Evolutionary conservation across 129 eudicot genomes (phyloP).

Genomic region (Arctium lappa): DNA sequence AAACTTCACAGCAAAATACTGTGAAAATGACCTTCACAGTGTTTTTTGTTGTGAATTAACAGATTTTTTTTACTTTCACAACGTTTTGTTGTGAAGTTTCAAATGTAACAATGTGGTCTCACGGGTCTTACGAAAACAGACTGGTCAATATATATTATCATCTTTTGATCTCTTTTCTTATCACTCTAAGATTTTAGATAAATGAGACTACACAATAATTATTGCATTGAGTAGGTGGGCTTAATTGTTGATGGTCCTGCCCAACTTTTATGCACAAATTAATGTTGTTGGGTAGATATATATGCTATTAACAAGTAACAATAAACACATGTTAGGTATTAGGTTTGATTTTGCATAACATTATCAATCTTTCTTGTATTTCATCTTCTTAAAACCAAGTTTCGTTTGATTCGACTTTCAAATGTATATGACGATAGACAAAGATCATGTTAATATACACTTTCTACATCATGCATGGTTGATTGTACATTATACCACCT

Average conservation of each 20-base stretch:
- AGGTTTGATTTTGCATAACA: background rate
- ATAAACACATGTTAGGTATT: background rate
- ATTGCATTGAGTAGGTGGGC: constrained; percentile 27
- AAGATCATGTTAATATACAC: background rate
- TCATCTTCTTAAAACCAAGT: background rate
- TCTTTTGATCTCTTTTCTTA: background rate
- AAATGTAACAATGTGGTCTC: too few species aligned
- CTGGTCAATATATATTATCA: too few species aligned
- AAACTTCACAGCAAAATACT: too few species aligned
- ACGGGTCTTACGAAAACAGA: too few species aligned
- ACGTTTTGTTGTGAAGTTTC: too few species aligned
- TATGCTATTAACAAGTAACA: constrained; percentile 8
- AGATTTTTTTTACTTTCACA: too few species aligned
- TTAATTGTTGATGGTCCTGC: constrained; percentile 28
- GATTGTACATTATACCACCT: background rate
- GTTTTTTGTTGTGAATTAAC: too few species aligned
- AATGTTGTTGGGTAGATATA: constrained; percentile 20
- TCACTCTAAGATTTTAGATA: background rate
- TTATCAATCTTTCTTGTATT: background rate
- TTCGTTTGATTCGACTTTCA: background rate
- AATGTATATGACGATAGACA: background rate
- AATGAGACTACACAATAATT: constrained; percentile 20
- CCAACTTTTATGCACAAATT: constrained; percentile 15
- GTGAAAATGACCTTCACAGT: too few species aligned
- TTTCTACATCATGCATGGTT: background rate